A percentile compares a stretch with the other conserved stretches of the same genome.
These are phyloP conservation scores for Cyclotella cryptica DNA, from an alignment of 108 stramenopile genomes.

Conservation along the genomic window DNA sequence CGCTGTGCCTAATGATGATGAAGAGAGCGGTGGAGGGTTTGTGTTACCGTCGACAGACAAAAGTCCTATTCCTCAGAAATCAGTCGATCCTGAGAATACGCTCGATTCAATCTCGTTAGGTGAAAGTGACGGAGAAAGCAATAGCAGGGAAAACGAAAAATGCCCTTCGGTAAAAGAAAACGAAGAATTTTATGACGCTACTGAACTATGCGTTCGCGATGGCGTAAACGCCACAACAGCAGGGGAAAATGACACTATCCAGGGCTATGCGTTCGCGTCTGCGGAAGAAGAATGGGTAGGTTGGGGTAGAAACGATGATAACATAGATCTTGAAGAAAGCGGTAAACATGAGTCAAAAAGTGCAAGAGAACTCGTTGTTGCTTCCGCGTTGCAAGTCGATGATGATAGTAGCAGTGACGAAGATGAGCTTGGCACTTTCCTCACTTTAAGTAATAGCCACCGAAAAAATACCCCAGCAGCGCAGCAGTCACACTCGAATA, in stretches of 20 bases:
- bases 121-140: not conserved
- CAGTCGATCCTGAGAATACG: not conserved
- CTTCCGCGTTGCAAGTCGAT: constrained; percentile 3
- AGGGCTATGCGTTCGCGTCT: constrained; percentile 24
- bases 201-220: not conserved
- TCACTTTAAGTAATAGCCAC: constrained; percentile 10
- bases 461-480: not conserved
- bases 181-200: not conserved
- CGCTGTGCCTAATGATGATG: constrained; percentile 21
- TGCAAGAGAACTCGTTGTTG: not conserved
- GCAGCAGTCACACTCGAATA: not conserved
- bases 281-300: constrained; percentile 49
- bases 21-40: constrained; percentile 44
- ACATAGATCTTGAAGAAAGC: not conserved
- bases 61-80: not conserved
- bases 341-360: not conserved
- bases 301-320: constrained; percentile 23
- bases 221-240: not conserved
- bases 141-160: too few relatives aligned
- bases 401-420: constrained; percentile 50
- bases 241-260: constrained; percentile 1
- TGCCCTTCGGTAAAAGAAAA: not conserved
- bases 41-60: constrained; percentile 12
- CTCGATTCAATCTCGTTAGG: not conserved
- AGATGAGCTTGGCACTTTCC: constrained; percentile 19